These are phyloP conservation scores for Trebouxia sp. DNA, from an alignment of 139 green algal genomes.

Conservation along the genomic window DNA sequence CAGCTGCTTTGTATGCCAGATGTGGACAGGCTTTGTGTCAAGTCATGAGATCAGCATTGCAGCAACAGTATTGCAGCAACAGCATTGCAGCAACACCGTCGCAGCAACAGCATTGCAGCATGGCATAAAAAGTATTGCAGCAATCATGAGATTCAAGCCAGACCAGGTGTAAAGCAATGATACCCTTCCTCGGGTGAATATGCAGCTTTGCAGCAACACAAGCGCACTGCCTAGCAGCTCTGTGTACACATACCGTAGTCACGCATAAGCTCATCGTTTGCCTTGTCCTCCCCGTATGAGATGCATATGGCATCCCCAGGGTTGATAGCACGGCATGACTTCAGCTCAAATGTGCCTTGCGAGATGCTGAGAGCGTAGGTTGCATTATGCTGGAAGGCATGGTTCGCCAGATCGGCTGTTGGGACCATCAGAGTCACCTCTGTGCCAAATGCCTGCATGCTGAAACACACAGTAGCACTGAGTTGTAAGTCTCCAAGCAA, in stretches of 20 bases:
- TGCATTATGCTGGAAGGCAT: conserved; percentile 12
- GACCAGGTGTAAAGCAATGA: too few relatives aligned
- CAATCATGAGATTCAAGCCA: too few relatives aligned
- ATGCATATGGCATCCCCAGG: neutral
- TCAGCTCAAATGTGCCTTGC: neutral
- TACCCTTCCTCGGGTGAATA: too few relatives aligned
- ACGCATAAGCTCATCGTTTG: conserved; percentile 2
- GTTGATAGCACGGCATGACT: neutral
- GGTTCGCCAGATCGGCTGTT: conserved; percentile 8
- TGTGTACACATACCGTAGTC: neutral
- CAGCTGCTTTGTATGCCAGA: too few relatives aligned
- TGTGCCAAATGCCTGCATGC: conserved; percentile 5
- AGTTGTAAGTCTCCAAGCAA: too few relatives aligned
- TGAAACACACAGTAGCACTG: too few relatives aligned
- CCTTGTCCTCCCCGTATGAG: neutral
- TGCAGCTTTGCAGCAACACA: too few relatives aligned
- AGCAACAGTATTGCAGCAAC: neutral
- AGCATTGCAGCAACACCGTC: neutral
- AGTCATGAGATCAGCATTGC: too few relatives aligned
- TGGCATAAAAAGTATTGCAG: too few relatives aligned
- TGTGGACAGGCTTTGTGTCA: too few relatives aligned
- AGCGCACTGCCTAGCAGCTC: too few relatives aligned
- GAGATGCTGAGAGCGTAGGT: neutral
- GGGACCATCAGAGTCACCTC: conserved; percentile 7
- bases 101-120: neutral